Base-by-base conservation (phyloP, 2,329 filamentous ascomycete genomes). In the Calonectria hongkongensis region DNA sequence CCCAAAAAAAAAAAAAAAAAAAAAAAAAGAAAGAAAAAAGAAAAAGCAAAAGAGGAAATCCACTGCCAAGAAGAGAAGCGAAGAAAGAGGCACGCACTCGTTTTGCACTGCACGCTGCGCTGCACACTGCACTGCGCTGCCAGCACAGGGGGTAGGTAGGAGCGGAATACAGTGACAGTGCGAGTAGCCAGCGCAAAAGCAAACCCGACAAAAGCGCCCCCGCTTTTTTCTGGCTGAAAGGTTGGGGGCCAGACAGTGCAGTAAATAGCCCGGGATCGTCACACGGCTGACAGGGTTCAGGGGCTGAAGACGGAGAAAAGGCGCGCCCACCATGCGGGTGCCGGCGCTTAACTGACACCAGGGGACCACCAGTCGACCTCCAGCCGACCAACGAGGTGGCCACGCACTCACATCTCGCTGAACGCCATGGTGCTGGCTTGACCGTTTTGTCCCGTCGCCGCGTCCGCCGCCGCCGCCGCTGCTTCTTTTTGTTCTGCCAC, bases 281-380 rank as follows among this genome's bases (percentile, higher is more conserved):
- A 62, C 62, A 65, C n/a, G 15, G 39, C 18, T 48, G 39, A 48
- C 70, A 72, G 65, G 70, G 67, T 43, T 62, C 54, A 56, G 8
- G 50, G 48, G 27, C 56, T 64, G 51, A 36, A 50, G 47, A 36
- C 27, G 43, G 9, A n/a, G 66, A 66, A 68, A 74, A 66, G 51
- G 50, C 67, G 69, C 48, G 54, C 54, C 54, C 67, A 67, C 66
- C 68, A 72, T 74, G 74, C 70, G 70, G 73, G 74, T 75, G 72
- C 58, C 68, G 74, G 73, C 74, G 74, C 74, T 76, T 76, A 76
- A 71, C 62, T 63, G 51, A 28, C 39, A 64, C 51, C 68, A 43
- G 18, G 45, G 28, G 30, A 43, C 54, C 51, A 47, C 39, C 50
- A 21, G 30, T n/a, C n/a, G n/a, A n/a, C n/a, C n/a, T n/a, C n/a